Conservation (phyloP, 169 alveolate species). For the Plasmodium fragile region DNA sequence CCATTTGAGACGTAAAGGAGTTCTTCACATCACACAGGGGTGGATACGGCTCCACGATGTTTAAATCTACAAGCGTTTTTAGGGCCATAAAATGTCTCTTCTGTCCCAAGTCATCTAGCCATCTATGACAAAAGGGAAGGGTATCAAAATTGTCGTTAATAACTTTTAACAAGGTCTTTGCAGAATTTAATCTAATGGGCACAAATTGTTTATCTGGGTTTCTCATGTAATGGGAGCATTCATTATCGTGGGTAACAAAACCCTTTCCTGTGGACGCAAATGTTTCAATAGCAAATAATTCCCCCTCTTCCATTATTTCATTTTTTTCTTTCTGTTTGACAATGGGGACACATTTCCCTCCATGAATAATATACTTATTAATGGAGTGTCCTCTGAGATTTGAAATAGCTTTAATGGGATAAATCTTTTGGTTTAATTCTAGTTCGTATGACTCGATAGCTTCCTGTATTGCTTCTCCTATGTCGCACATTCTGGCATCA, state of each 20-base stretch:
- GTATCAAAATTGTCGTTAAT: constrained; percentile 97
- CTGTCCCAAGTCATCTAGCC: constrained; percentile 98
- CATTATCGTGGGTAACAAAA: constrained; percentile 89
- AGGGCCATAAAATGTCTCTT: constrained; percentile 94
- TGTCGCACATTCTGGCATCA: constrained; percentile 97
- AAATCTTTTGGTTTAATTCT: constrained; percentile 93
- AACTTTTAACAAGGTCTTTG: constrained; percentile 93
- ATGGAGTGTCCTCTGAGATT: constrained; percentile 99
- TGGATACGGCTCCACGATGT: constrained; percentile 98
- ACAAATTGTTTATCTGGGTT: constrained; percentile 93
- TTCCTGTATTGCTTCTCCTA: constrained; percentile 99
- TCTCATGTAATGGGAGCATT: constrained; percentile 98
- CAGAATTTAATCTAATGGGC: constrained; percentile 91
- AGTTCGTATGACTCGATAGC: constrained; percentile 98
- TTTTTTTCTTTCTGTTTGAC: constrained; percentile 91
- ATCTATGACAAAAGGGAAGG: constrained; percentile 98
- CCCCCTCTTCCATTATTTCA: constrained; percentile 99
- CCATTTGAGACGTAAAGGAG: constrained; percentile 98
- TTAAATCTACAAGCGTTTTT: constrained; percentile 95
- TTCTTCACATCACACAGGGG: constrained; percentile 98
- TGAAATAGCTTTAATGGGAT: constrained; percentile 95
- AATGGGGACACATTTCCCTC: constrained; percentile 99
- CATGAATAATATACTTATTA: constrained; percentile 97
- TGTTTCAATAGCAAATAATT: constrained; percentile 99
- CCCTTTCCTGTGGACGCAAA: constrained; percentile 99